Evolutionary conservation across 2,329 filamentous ascomycete genomes (phyloP).

Genomic region (Ciborinia camelliae): DNA sequence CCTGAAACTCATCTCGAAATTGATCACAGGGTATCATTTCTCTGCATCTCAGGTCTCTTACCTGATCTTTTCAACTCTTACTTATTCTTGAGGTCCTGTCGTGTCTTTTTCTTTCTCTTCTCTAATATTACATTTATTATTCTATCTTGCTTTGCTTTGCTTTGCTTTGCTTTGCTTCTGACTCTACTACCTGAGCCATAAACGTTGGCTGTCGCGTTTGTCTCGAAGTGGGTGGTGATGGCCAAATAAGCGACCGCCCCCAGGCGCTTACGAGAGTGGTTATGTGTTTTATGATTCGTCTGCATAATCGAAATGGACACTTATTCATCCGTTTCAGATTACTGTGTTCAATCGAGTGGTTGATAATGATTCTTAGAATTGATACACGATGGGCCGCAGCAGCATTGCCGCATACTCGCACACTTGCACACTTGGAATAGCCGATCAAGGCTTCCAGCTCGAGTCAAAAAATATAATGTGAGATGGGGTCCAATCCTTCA

Average conservation of each 20-base stretch:
- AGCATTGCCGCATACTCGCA: conserved; percentile 10
- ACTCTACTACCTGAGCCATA: not conserved
- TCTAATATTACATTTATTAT: not conserved
- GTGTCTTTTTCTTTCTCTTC: not conserved
- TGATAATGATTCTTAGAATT: conserved; percentile 5
- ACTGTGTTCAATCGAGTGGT: conserved; percentile 12
- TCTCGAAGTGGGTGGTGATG: conserved; percentile 9
- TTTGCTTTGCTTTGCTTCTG: not conserved
- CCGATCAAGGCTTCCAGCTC: conserved; percentile 14
- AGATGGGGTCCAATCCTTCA: conserved; percentile 19
- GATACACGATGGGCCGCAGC: conserved; percentile 13
- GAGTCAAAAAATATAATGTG: not conserved
- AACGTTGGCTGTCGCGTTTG: conserved; percentile 9
- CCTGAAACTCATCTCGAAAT: conserved; percentile 13
- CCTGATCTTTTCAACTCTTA: not conserved
- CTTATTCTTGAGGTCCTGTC: conserved; percentile 3
- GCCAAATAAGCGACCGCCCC: conserved; percentile 18
- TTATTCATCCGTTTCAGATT: conserved; percentile 11
- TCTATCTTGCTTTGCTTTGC: conserved; percentile 3
- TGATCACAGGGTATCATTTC: not conserved
- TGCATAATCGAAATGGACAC: conserved; percentile 5
- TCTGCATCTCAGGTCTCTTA: not conserved
- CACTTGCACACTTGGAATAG: not conserved
- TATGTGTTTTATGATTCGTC: conserved; percentile 14
- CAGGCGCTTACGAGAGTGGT: conserved; percentile 11